phyloP scores from a whole-genome alignment of 2,329 filamentous ascomycete species.

The Zopfia rhizophila region DNA sequence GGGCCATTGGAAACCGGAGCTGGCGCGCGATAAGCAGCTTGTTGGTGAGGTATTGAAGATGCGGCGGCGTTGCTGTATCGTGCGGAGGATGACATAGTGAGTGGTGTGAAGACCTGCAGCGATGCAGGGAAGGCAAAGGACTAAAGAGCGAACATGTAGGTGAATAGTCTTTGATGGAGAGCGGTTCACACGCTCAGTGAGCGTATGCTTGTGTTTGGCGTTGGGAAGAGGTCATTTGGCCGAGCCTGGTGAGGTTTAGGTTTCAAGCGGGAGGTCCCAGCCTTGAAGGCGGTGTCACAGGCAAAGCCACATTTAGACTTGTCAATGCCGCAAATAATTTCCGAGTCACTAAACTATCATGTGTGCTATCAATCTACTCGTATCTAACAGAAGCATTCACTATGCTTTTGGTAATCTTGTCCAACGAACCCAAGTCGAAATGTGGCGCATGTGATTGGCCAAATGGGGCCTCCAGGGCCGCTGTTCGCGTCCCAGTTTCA shows the following conservation, averaged over 20 bases:
- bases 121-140: slow-evolving; percentile 39
- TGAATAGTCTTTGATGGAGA: slow-evolving; percentile 5
- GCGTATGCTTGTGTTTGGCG: slow-evolving; percentile 18
- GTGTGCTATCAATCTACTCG: too few relatives aligned
- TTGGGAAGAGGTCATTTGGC: slow-evolving; percentile 33
- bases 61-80: slow-evolving; percentile 49
- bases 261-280: too few relatives aligned
- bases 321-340: too few relatives aligned
- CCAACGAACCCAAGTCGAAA: too few relatives aligned
- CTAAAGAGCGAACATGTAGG: slow-evolving; percentile 48
- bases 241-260: slow-evolving; percentile 20
- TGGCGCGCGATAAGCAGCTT: slow-evolving; percentile 46
- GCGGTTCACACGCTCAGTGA: slow-evolving; percentile 19
- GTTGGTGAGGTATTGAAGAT: slow-evolving; percentile 47
- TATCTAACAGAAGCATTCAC: too few relatives aligned
- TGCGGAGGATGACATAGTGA: slow-evolving; percentile 51
- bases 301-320: too few relatives aligned
- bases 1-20: slow-evolving; percentile 51
- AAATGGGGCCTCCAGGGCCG: too few relatives aligned
- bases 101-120: slow-evolving; percentile 46
- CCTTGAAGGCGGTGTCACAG: too few relatives aligned
- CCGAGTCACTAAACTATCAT: too few relatives aligned
- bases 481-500: too few relatives aligned
- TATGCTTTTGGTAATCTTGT: too few relatives aligned
- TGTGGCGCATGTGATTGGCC: too few relatives aligned